These are phyloP conservation scores for Dendrobium huoshanense DNA, from an alignment of 106 monocot species.

Conservation along the genomic window DNA sequence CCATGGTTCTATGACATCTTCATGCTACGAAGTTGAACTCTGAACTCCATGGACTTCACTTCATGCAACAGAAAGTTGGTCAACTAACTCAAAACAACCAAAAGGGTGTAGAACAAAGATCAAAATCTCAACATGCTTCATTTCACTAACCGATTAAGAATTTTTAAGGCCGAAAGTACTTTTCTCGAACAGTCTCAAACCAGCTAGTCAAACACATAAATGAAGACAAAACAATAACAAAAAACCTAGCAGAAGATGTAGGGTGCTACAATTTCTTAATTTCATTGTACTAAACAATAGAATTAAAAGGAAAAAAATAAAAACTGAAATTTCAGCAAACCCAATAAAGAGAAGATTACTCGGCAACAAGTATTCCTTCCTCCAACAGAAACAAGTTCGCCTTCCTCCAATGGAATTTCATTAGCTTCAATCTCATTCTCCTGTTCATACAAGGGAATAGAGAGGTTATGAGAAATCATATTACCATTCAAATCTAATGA, in stretches of 20 bases:
- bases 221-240: background rate
- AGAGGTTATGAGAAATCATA: too few species aligned
- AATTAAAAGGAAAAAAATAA: background rate
- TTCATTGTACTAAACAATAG: background rate
- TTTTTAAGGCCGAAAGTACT: background rate
- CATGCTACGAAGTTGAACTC: background rate
- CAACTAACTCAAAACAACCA: background rate
- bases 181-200: background rate
- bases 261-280: background rate
- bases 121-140: background rate
- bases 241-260: background rate
- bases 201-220: background rate
- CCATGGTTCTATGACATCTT: background rate
- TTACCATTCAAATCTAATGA: too few species aligned
- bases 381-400: too few species aligned
- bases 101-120: background rate
- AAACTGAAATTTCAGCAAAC: background rate
- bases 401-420: too few species aligned
- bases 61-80: background rate
- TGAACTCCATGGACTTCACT: background rate
- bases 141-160: background rate
- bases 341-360: constrained; percentile 3
- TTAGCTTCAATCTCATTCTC: too few species aligned
- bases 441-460: too few species aligned
- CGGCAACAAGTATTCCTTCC: background rate